Base-by-base conservation (phyloP, 2,329 filamentous ascomycete species). In the Colletotrichum eremochloae region DNA sequence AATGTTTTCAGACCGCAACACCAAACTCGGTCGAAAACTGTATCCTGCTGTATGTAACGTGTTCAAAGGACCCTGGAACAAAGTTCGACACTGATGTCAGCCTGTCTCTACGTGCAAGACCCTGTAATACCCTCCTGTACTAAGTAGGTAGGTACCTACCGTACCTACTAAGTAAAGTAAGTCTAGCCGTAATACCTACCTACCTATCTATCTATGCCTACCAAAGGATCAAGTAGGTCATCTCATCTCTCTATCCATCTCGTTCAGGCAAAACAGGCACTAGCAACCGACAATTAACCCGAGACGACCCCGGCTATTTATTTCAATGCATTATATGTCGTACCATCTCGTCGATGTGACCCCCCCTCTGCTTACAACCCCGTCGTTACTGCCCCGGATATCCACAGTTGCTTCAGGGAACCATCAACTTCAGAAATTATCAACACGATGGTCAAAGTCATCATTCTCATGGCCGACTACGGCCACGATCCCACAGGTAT, bases 401-500 rank as follows among this genome's bases (percentile, higher is more conserved):
- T 52, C 48, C 48, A 52, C 14, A 52, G 5, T 15, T 38, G 24
- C 33, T 31, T 8, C 20, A 46, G 44, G 7, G 18, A 44, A 44
- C 18, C 42, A 18, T 20, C 42, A 20, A 11, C 38, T 18, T 33
- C 36, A 15, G n/a, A 11, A 46, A 5, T 24, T 15, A 52, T 24
- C 40, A 31, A 7, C 33, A 61, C 36, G 80, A 77, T 78, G 77
- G 74, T 71, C 44, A 86, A 84, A 73, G 82, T 82, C 33, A 75
- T 87, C 50, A 83, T 88, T 55, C 75, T 87, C 65, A 88, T 88
- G 86, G 83, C 86, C 53, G 86, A 89, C 75, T 88, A 88, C 73
- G 86, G 86, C 55, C 85, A 88, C 75, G 87, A 89, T 74, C 87
- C 87, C 2, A 88, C 86, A 56, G 86, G 87, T 88, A 74, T 60